Percentiles rank a stretch among this genome's conserved stretches.
phyloP scores from a whole-genome alignment of 2,329 filamentous ascomycete genomes.

The Hypoxylon sp. region DNA sequence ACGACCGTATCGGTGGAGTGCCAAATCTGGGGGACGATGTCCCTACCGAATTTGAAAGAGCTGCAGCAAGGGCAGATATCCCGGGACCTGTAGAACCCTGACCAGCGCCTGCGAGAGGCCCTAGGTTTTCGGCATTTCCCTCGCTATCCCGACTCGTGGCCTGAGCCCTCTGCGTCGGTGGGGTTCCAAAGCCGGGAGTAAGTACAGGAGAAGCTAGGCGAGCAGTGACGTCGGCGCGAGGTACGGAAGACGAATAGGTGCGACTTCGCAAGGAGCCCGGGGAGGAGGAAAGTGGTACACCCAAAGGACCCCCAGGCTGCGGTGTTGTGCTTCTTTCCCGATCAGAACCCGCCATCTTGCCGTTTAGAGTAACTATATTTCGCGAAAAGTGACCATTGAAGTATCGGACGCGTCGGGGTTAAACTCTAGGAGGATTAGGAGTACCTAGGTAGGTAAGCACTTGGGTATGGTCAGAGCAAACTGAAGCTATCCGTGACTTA shows the following conservation, averaged over 20 bases:
- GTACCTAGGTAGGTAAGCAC: no score
- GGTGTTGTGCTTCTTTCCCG: slow-evolving; percentile 58
- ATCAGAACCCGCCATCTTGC: slow-evolving; percentile 55
- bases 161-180: slow-evolving; percentile 63
- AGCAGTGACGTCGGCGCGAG: slow-evolving; percentile 72
- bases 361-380: slow-evolving; percentile 27
- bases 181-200: slow-evolving; percentile 61
- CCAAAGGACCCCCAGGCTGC: slow-evolving; percentile 54
- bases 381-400: slow-evolving; percentile 29
- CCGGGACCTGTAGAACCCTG: slow-evolving; percentile 81
- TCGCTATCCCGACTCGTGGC: slow-evolving; percentile 62
- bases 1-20: slow-evolving; percentile 71
- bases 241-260: slow-evolving; percentile 66
- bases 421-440: slow-evolving; percentile 9
- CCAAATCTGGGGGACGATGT: slow-evolving; percentile 79
- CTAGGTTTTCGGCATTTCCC: slow-evolving; percentile 62
- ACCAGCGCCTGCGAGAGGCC: slow-evolving; percentile 76
- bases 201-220: slow-evolving; percentile 73
- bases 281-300: slow-evolving; percentile 63
- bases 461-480: slow-evolving; percentile 7
- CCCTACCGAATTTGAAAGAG: slow-evolving; percentile 82
- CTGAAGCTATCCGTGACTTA: slow-evolving; percentile 27
- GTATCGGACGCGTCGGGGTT: slow-evolving; percentile 22
- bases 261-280: slow-evolving; percentile 63
- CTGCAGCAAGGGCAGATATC: slow-evolving; percentile 88